Evolutionary conservation across 2,329 filamentous ascomycete species (phyloP).

Genomic region (Periconia sp.): DNA sequence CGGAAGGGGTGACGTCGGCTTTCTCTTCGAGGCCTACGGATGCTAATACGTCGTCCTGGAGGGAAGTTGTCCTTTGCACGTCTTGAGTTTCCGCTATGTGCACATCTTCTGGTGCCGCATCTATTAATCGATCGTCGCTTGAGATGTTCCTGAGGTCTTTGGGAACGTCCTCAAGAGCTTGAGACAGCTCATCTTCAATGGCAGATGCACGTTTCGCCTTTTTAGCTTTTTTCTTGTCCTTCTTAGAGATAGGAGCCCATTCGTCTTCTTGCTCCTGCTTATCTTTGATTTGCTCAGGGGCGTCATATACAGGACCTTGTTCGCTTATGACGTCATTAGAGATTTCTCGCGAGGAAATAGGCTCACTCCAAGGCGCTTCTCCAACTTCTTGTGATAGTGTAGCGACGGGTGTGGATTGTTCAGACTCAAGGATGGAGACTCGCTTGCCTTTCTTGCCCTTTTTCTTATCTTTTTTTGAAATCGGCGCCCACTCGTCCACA

Average conservation of each 20-base stretch:
- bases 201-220: conserved; percentile 24
- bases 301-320: not conserved
- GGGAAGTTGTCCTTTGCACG: too few relatives aligned
- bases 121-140: too few relatives aligned
- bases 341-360: not conserved
- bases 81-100: too few relatives aligned
- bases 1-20: too few relatives aligned
- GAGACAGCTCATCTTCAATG: conserved; percentile 4
- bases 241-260: conserved; percentile 20
- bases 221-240: conserved; percentile 32
- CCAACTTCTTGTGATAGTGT: conserved; percentile 8
- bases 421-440: conserved; percentile 4
- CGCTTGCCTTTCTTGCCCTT: conserved; percentile 16
- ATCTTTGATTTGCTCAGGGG: not conserved
- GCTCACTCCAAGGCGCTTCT: not conserved
- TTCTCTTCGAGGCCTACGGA: too few relatives aligned
- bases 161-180: conserved; percentile 1
- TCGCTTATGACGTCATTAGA: not conserved
- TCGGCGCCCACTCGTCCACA: conserved; percentile 1
- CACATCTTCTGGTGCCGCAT: too few relatives aligned
- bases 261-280: conserved; percentile 12
- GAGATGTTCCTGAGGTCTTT: conserved; percentile 6
- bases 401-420: conserved; percentile 5
- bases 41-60: too few relatives aligned
- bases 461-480: conserved; percentile 17